Base-by-base conservation (phyloP, 148 eudicot species). In the Rhododendron mucronatum region DNA sequence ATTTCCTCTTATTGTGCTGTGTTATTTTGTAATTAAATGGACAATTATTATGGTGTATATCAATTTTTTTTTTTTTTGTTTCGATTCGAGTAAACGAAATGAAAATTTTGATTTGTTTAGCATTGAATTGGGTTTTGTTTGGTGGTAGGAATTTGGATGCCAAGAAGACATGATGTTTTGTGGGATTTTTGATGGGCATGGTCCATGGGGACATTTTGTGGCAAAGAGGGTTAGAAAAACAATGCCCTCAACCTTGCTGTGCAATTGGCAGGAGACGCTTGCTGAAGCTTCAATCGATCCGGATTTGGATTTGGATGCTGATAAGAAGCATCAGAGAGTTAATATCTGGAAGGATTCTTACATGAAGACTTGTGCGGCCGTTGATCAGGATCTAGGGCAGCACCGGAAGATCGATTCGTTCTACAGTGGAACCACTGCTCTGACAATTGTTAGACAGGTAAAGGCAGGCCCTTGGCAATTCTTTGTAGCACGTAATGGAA, bases 131-230 rank as follows among this genome's bases (percentile, higher is more conserved):
- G 61, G 44, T 48, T 84, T 57, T 86, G 69, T 85, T 78, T 59
- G 83, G 87, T 26, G 48, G 51, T 87, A 96, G 99, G 98, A 91
- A 87, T 96, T 92, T 88, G 99, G 98, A 76, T 93, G 97, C 91
- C 98, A 96, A 90, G 92, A 93, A 37, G 98, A 96, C 87, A 96
- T 94, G 96, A 91, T 94, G 47, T 95, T 96, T 85, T 96, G 99
- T 75, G 99, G 99, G 84, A 90, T 96, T 35, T 96, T 96, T 80
- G 99, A 96, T 78, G 99, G 99, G 74, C 99, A 96, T 78, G 99
- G 99, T 86, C 98, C 93, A 8, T 96, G 99, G 99, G 99, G 99
- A 35, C 97, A 95, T 92, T 96, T 84, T 87, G 97, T 96, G 83
- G 91, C 99, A 2, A 96, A 96, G 90, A 89, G 76, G 35, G 98